Conservation (phyloP, 2,329 filamentous ascomycete species). For the Paecilomyces sp. region DNA sequence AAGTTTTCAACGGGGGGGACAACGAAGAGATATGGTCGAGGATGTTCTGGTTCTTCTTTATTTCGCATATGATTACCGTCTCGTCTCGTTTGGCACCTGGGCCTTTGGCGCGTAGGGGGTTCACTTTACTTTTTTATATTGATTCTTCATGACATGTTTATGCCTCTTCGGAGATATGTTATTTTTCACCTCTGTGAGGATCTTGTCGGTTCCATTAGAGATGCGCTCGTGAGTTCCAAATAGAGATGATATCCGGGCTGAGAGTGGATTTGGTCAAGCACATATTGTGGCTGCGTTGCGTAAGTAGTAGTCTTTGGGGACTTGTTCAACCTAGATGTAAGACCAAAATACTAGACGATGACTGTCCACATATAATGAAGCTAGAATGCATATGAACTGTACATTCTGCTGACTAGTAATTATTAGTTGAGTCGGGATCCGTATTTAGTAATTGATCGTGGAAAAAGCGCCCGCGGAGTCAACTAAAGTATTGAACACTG, state of each 20-base stretch:
- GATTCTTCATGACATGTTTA: conserved; percentile 12
- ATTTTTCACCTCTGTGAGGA: neutral
- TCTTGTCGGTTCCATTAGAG: neutral
- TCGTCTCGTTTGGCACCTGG: neutral
- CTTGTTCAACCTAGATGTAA: conserved; percentile 6
- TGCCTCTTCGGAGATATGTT: conserved; percentile 2
- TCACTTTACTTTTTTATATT: conserved; percentile 3
- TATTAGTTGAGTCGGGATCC: too few species aligned
- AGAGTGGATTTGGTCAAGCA: neutral
- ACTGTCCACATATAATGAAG: conserved; percentile 4
- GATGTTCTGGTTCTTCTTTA: conserved; percentile 5
- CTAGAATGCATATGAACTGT: too few species aligned
- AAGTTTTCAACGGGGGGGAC: neutral
- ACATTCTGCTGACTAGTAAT: too few species aligned
- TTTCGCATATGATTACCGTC: conserved; percentile 11
- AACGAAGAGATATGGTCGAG: conserved; percentile 26
- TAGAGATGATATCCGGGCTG: conserved; percentile 11
- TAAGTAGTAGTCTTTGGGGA: conserved; percentile 5
- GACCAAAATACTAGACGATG: neutral
- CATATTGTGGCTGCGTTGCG: neutral
- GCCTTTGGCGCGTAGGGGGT: neutral
- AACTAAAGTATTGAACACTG: neutral
- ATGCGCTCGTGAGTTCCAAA: conserved; percentile 11
- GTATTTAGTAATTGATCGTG: neutral
- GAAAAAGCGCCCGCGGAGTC: conserved; percentile 27